Evolutionary conservation across 2,329 filamentous ascomycete species (phyloP).

Genomic region (Cercospora zeina): DNA sequence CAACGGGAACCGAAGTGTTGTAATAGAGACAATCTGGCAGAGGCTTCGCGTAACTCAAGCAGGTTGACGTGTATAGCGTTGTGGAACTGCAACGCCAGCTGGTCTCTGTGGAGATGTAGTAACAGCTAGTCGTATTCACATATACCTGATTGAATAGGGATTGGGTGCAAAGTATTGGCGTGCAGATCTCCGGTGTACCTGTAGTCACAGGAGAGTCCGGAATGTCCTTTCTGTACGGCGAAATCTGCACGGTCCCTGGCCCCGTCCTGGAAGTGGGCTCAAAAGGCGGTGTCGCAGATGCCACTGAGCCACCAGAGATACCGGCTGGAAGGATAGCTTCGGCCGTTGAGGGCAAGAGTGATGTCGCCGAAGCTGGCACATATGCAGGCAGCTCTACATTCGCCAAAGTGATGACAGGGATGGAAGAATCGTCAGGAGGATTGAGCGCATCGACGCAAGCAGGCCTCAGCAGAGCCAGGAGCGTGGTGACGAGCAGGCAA

Average conservation of each 20-base stretch:
- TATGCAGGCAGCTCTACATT: no score
- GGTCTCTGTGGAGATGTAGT: not conserved
- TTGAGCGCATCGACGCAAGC: not conserved
- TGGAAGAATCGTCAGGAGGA: not conserved
- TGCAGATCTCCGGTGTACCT: not conserved
- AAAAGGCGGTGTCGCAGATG: not conserved
- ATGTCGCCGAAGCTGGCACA: not conserved
- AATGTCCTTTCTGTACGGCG: not conserved
- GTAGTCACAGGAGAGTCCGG: not conserved
- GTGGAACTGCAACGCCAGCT: not conserved
- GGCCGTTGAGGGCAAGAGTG: not conserved
- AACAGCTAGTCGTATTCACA: not conserved
- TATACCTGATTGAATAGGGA: not conserved
- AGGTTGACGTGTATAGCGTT: not conserved
- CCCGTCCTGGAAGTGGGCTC: not conserved
- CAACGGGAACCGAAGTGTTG: not conserved
- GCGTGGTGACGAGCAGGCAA: not conserved
- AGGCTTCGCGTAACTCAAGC: constrained; percentile 2
- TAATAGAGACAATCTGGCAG: not conserved
- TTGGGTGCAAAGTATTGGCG: not conserved
- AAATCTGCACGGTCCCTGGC: not conserved
- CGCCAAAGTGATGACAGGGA: not conserved
- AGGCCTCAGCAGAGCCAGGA: not conserved
- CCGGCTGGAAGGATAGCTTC: not conserved
- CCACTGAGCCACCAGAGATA: not conserved